Evolutionary conservation across 306 rosid genomes (phyloP).

Genomic region (Citrullus colocynthis): DNA sequence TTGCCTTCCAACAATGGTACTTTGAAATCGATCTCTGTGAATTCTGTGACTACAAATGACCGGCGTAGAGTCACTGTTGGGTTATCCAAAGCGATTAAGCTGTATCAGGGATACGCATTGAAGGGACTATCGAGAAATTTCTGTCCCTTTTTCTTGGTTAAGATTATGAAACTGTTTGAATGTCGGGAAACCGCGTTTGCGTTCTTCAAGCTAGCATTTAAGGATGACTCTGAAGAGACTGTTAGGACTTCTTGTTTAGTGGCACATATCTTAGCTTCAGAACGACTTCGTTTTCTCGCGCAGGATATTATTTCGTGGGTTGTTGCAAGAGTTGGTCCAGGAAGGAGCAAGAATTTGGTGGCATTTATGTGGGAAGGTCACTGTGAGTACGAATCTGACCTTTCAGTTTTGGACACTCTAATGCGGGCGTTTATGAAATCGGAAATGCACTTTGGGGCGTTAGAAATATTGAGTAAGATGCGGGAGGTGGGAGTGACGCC

Average conservation of each 20-base stretch:
- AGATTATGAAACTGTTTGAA: slow-evolving; percentile 27
- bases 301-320: slow-evolving; percentile 58
- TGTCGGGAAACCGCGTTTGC: slow-evolving; percentile 42
- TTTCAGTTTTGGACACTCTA: slow-evolving; percentile 48
- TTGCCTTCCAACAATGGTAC: slow-evolving; percentile 22
- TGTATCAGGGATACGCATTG: slow-evolving; percentile 20
- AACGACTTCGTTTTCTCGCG: slow-evolving; percentile 31
- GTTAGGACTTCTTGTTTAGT: slow-evolving; percentile 35
- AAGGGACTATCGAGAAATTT: slow-evolving; percentile 33
- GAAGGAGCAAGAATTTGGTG: slow-evolving; percentile 32
- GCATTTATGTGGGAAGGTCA: slow-evolving; percentile 56
- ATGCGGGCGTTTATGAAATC: slow-evolving; percentile 44
- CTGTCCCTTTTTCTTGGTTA: slow-evolving; percentile 40
- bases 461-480: slow-evolving; percentile 44
- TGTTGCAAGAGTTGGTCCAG: slow-evolving; percentile 32
- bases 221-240: slow-evolving; percentile 23
- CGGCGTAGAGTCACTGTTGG: slow-evolving; percentile 39
- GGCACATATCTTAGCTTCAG: slow-evolving; percentile 43
- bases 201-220: slow-evolving; percentile 50
- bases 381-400: slow-evolving; percentile 38
- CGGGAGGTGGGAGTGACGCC: slow-evolving; percentile 40
- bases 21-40: slow-evolving; percentile 16
- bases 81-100: slow-evolving; percentile 43
- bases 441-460: slow-evolving; percentile 45
- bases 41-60: slow-evolving; percentile 34